Base-by-base conservation (phyloP, 2,329 filamentous ascomycete genomes). In the Dothideomycetes sp. region DNA sequence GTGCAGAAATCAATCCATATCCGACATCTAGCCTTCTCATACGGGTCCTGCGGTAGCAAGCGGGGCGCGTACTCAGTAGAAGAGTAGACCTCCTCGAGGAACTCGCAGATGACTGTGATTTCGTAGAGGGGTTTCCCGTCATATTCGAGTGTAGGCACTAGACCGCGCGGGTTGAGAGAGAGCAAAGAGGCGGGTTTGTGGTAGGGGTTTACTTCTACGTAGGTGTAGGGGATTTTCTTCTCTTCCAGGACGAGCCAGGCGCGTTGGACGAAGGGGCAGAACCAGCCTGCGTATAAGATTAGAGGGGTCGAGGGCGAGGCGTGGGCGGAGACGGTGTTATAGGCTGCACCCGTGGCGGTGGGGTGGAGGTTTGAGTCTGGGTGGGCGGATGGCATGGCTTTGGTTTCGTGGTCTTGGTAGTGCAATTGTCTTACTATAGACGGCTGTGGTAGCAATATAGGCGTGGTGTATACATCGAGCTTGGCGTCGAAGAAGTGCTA, bases 1-100 rank as follows among this genome's bases (percentile, higher is more conserved):
- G 69, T 75, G 17, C 84, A 70, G 49, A 82, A 85, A 48, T 87
- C 81, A 31, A 79, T 80, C 82, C 82, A 88, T 37, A 88, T 73
- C 24, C 79, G 65, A 31, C 73, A 75, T 15, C 76, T 59, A 3
- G 83, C 83, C 38, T 73, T 68, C 39, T 75, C 68, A 51, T 84
- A 88, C 0, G 74, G 63, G 40, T 78, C 74, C 0, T 57, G 52
- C 0, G 82, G 78, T 8, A 84, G 59, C 3, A 88, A 56, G 2
- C 59, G 55, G 2, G 65, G 67, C 39, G 40, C 64, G 57, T 52
- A 69, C 3, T 65, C 65, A n/a, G n/a, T n/a, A n/a, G n/a, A n/a
- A 0, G 69, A 63, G 45, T 76, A 86, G 0, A 75, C 75, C 45
- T 88, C 82, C 47, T 89, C 78, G 1, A 89, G 66, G 48, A 84